Base-by-base conservation (phyloP, 805 yeast species). In the Danielia oregonensis region DNA sequence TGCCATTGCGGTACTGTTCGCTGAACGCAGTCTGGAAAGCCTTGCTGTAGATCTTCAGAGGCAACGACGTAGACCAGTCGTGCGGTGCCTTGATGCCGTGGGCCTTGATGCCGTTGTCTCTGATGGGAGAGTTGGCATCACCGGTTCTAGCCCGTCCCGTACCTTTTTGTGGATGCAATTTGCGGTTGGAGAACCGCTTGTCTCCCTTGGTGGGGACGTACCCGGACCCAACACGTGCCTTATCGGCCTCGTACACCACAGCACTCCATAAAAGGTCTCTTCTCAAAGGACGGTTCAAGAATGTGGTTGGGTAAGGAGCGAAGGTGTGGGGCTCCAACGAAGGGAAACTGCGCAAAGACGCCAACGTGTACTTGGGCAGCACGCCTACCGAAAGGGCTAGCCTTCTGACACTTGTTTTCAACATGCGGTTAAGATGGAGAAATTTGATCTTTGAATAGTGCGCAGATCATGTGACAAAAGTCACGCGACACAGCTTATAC, bases 101-200 rank as follows among this genome's bases (percentile, higher is more conserved):
- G 0, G 97, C 97, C 49, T 82, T 72, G 34, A 91, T 88, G 58
- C 96, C 96, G 53, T 84, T 86, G 52, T 78, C 79, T 65, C 96
- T 80, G 29, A 81, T 83, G 32, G 98, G 98, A 16, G 96, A 86
- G 53, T 89, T 91, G 39, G 85, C 88, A 63, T 89, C 97, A 68
- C 99, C 99, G 35, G 78, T 82, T 71, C 99, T 81, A 35, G 99
- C 99, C 42, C 76, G 74, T 64, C 99, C 99, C 11, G 86, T 68
- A 40, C 97, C 97, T 63, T 93, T 93, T 64, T 93, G 98, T 19
- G 87, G 86, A 24, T 78, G 70, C 47, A 93, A 67, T 57, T 93
- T 93, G 52, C 75, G 74, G 60, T 94, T 76, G 16, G 95, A 83
- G 59, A 76, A 89, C 40, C 89, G 88, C 61, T 82, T 83, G 49